Percentiles rank a stretch among this genome's conserved stretches.
Conservation (phyloP, 208 protist species). For the Crithidia fasciculata region DNA sequence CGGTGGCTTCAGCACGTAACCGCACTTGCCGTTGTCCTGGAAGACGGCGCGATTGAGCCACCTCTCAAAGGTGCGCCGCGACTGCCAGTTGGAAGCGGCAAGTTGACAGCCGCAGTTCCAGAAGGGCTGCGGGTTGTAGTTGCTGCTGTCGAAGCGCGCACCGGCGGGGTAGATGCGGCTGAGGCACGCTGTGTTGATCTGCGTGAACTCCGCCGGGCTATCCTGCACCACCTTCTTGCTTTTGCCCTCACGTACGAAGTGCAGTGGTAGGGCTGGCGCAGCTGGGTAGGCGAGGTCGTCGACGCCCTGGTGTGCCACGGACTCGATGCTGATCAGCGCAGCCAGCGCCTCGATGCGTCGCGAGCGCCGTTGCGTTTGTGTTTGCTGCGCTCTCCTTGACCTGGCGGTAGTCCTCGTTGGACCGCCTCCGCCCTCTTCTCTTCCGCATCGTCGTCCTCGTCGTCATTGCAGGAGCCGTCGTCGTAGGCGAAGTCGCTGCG, state of each 20-base stretch:
- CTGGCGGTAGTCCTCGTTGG: constrained; percentile 2
- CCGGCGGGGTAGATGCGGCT: constrained; percentile 93
- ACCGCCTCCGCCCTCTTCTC: neutral
- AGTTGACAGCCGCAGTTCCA: constrained; percentile 89
- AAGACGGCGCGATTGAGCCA: constrained; percentile 91
- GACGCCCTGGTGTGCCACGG: constrained; percentile 54
- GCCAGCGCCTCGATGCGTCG: constrained; percentile 38
- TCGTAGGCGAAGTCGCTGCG: constrained; percentile 13
- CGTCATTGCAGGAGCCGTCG: constrained; percentile 1
- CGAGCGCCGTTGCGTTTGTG: constrained; percentile 3
- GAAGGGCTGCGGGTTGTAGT: constrained; percentile 88
- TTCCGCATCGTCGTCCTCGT: neutral
- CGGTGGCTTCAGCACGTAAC: constrained; percentile 94
- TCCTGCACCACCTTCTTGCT: constrained; percentile 42
- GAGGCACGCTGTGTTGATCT: constrained; percentile 74
- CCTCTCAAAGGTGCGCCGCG: constrained; percentile 47
- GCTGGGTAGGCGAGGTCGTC: constrained; percentile 48
- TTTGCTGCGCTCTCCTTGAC: constrained; percentile 5
- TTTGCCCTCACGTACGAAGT: constrained; percentile 65
- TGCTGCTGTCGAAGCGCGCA: constrained; percentile 88
- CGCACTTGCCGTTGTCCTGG: constrained; percentile 89
- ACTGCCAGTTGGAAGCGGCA: constrained; percentile 93
- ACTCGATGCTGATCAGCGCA: constrained; percentile 66
- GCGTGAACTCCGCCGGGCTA: constrained; percentile 34
- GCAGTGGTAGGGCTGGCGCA: constrained; percentile 64